Conservation (phyloP, 2,329 filamentous ascomycete species). For the Aspergillus felis region DNA sequence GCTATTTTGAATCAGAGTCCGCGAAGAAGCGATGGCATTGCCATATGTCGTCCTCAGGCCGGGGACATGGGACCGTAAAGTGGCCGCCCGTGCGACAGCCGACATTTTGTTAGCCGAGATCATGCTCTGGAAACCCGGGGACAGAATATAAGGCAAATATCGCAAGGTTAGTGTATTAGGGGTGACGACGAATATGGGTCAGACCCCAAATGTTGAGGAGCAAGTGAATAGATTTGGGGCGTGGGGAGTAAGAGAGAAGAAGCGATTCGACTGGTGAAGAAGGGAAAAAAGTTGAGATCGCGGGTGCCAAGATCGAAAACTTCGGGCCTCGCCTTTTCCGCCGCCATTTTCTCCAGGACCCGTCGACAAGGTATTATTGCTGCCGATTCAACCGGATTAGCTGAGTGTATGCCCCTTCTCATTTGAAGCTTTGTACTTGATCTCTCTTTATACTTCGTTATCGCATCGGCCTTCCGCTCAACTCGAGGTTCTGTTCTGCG, state of each 20-base stretch:
- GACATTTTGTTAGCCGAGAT: conserved; percentile 36
- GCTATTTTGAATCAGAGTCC: conserved; percentile 31
- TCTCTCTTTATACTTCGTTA: background rate
- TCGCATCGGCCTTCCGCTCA: background rate
- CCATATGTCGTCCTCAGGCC: conserved; percentile 28
- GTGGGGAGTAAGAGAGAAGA: conserved; percentile 20
- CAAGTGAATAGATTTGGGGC: conserved; percentile 9
- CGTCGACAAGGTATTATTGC: background rate
- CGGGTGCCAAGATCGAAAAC: conserved; percentile 36
- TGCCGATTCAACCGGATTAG: background rate
- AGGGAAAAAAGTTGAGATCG: conserved; percentile 33
- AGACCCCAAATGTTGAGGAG: conserved; percentile 14
- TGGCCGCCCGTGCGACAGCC: conserved; percentile 35
- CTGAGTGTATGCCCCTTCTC: background rate
- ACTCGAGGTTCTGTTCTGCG: background rate
- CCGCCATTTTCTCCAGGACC: conserved; percentile 16
- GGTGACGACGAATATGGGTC: conserved; percentile 3
- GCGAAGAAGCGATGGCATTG: conserved; percentile 27
- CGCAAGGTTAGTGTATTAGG: conserved; percentile 4
- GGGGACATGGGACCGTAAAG: conserved; percentile 32
- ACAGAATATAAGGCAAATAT: background rate
- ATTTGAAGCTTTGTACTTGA: background rate
- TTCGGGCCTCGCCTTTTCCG: conserved; percentile 28
- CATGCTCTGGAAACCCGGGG: conserved; percentile 30
- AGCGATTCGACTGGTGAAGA: conserved; percentile 26